phyloP scores from a whole-genome alignment of 257 asterid genomes.

The Capsicum baccatum region DNA sequence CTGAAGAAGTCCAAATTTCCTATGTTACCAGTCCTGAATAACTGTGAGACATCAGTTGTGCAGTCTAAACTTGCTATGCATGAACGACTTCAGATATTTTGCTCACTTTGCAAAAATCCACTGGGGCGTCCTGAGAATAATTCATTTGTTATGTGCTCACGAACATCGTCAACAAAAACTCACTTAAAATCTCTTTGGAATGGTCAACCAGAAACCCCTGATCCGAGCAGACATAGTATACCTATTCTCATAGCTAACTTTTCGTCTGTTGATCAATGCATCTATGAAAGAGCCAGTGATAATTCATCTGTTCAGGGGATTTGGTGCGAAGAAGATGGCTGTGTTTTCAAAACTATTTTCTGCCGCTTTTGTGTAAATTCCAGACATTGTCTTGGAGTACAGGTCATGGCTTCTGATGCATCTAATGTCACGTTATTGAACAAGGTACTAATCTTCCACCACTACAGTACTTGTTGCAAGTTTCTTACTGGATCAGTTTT shows the following conservation, averaged over 20 bases:
- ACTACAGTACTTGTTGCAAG: neutral
- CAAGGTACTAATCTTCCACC: conserved; percentile 55
- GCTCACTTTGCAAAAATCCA: conserved; percentile 66
- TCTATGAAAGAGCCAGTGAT: conserved; percentile 48
- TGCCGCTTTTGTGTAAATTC: conserved; percentile 75
- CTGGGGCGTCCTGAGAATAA: conserved; percentile 72
- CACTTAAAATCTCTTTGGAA: conserved; percentile 63
- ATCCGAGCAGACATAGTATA: conserved; percentile 47
- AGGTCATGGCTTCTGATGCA: conserved; percentile 87
- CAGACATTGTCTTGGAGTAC: conserved; percentile 76
- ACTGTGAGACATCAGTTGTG: conserved; percentile 43
- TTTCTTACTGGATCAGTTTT: neutral
- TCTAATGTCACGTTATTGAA: conserved; percentile 64
- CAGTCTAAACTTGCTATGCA: conserved; percentile 48
- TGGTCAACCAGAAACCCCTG: conserved; percentile 43
- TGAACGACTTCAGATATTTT: conserved; percentile 59
- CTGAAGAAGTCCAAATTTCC: conserved; percentile 31
- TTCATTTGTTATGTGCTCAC: conserved; percentile 51
- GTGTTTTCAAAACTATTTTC: conserved; percentile 72
- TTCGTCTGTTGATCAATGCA: conserved; percentile 55
- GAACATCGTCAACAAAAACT: conserved; percentile 66
- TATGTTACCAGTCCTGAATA: conserved; percentile 35
- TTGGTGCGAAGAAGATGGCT: conserved; percentile 99
- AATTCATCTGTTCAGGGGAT: conserved; percentile 63
- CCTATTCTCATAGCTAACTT: conserved; percentile 63